Conservation (phyloP, 805 yeast genomes). For the Torulaspora delbrueckii region DNA sequence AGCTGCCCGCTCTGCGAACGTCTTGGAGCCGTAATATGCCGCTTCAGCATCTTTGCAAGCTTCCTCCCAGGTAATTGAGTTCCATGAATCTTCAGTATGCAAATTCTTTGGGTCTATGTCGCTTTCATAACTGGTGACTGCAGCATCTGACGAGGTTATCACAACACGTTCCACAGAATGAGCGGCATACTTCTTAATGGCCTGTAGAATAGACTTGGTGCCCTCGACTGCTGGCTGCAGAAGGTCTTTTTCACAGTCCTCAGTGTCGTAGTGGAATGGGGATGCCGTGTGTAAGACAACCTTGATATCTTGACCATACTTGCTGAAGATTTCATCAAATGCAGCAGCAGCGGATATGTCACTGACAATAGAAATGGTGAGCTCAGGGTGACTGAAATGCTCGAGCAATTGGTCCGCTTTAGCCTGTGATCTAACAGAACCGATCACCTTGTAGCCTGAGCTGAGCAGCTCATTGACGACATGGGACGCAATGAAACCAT, state of each 20-base stretch:
- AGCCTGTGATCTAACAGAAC: slow-evolving; percentile 43
- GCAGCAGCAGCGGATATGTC: slow-evolving; percentile 38
- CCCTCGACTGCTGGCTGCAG: slow-evolving; percentile 55
- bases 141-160: slow-evolving; percentile 55
- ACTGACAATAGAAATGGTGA: slow-evolving; percentile 33
- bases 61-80: slow-evolving; percentile 22
- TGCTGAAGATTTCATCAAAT: slow-evolving; percentile 42
- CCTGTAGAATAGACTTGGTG: slow-evolving; percentile 45
- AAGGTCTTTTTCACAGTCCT: slow-evolving; percentile 44
- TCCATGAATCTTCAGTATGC: slow-evolving; percentile 39
- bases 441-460: slow-evolving; percentile 44
- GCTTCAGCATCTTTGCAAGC: slow-evolving; percentile 14
- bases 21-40: slow-evolving; percentile 44
- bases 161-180: slow-evolving; percentile 44
- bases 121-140: slow-evolving; percentile 35
- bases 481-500: slow-evolving; percentile 50
- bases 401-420: slow-evolving; percentile 40
- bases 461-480: slow-evolving; percentile 39
- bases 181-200: slow-evolving; percentile 42
- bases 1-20: slow-evolving; percentile 49
- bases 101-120: slow-evolving; percentile 12
- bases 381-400: slow-evolving; percentile 28
- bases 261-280: slow-evolving; percentile 39
- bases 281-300: slow-evolving; percentile 48
- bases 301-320: slow-evolving; percentile 38